These are phyloP conservation scores for Aquilaria sinensis DNA, from an alignment of 345 rosid genomes.

Conservation along the genomic window DNA sequence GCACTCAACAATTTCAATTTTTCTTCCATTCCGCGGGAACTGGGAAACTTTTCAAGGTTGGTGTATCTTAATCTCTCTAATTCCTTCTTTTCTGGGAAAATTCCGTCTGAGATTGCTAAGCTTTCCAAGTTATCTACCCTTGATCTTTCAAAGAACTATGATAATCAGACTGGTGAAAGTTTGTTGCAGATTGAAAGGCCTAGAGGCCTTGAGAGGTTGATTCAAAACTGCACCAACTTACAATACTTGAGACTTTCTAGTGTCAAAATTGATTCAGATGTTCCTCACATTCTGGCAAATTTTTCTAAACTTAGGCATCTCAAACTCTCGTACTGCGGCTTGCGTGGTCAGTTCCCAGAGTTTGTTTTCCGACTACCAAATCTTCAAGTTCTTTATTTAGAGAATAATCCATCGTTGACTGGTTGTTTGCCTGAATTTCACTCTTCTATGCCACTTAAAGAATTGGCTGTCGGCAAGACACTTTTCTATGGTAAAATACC, in stretches of 20 bases:
- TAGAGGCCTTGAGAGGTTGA: background rate
- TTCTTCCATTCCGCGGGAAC: conserved; percentile 4
- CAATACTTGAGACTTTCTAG: conserved; percentile 4
- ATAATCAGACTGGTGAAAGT: background rate
- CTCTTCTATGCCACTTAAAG: no score
- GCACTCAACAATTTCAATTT: background rate
- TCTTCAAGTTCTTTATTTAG: background rate
- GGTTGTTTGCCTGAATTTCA: background rate
- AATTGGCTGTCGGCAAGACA: background rate
- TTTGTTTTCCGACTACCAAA: background rate
- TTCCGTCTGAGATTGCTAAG: conserved; percentile 12
- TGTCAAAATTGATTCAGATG: background rate
- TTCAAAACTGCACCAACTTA: background rate
- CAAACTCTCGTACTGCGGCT: background rate
- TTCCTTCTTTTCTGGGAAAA: conserved; percentile 7
- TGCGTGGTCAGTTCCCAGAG: background rate
- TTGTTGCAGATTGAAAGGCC: background rate
- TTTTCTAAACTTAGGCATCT: no score
- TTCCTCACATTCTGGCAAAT: background rate
- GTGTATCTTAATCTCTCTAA: conserved; percentile 6
- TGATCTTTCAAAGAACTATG: conserved; percentile 8
- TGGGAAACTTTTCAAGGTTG: conserved; percentile 3
- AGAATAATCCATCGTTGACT: background rate
- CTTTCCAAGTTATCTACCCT: conserved; percentile 14
- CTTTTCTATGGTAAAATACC: background rate